Evolutionary conservation across 257 asterid species (phyloP).

Genomic region (Gynochthodes officinalis): DNA sequence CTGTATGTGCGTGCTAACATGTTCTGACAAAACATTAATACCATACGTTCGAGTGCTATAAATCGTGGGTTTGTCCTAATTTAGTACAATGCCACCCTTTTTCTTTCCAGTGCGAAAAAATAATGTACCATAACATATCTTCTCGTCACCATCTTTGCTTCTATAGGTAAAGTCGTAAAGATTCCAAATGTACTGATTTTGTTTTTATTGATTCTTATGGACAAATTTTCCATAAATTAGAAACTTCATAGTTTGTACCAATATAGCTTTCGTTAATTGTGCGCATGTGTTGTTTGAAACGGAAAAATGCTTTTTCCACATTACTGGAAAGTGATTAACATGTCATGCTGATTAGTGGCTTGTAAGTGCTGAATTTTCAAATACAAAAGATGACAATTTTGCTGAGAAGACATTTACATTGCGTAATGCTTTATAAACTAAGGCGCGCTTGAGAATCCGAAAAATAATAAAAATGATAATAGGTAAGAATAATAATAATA

Average conservation of each 20-base stretch:
- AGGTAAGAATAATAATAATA: too few relatives aligned
- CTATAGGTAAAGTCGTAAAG: background rate
- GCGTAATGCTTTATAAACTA: conserved; percentile 5
- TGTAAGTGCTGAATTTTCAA: background rate
- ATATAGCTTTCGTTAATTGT: background rate
- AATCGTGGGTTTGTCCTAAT: background rate
- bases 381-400: too few relatives aligned
- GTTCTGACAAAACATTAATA: background rate
- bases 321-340: background rate
- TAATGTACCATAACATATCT: background rate
- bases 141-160: conserved; percentile 10
- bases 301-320: background rate
- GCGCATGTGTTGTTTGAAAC: background rate
- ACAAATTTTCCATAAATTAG: background rate
- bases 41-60: background rate
- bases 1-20: background rate
- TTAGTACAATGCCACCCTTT: background rate
- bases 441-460: too few relatives aligned
- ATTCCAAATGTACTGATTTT: background rate
- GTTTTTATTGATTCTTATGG: background rate
- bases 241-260: background rate
- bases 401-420: background rate
- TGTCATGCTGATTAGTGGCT: too few relatives aligned
- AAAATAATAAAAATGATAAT: too few relatives aligned
- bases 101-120: background rate